Evolutionary conservation across 2,329 filamentous ascomycete genomes (phyloP), one percentile per base, ranked within the genome.

Genomic region (Remersonia thermophila): DNA sequence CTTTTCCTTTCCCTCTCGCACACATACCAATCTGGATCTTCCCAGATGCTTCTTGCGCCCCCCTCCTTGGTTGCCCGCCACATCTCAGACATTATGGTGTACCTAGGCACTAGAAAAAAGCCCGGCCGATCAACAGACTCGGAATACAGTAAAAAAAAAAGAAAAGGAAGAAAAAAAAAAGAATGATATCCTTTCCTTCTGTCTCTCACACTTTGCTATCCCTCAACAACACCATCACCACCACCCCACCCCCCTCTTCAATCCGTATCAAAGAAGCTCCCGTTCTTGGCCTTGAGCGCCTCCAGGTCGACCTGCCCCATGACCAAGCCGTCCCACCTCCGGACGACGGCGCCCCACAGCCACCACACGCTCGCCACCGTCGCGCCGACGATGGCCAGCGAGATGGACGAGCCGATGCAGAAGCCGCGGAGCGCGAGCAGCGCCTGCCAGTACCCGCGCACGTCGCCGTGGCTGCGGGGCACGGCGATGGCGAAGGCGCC

Each of bases 291-390:
- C 54, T 61, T 66, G 38, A 67, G 34, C 32, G 58, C 50, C n/a
- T 55, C 54, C 50, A 66, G 37, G 40, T 69, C 62, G 6, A 68
- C 58, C 11, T 67, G 49, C 4, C 59, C 58, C 65, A 71, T 65
- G 5, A 65, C 54, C 37, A 52, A 51, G 3, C 67, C 67, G 41
- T 71, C 67, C 26, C 60, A 47, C 20, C 60, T 47, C 46, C 59
- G 53, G 2, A 70, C 51, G 3, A 48, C 37, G 48, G 66, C 62
- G 25, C 61, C 63, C 33, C 49, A 59, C 28, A 58, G 51, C 52
- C 59, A 65, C 58, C 65, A 68, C 3, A 57, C 51, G 1, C 39
- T 49, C 9, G 52, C 56, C 3, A 57, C 51, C 2, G 40, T 48
- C 1, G 44, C 50, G 0, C 54, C 59, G 3, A 71, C 41, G 8